Base-by-base conservation (phyloP, 1,139 yeast species). In the Insectozyma bohioensis region DNA sequence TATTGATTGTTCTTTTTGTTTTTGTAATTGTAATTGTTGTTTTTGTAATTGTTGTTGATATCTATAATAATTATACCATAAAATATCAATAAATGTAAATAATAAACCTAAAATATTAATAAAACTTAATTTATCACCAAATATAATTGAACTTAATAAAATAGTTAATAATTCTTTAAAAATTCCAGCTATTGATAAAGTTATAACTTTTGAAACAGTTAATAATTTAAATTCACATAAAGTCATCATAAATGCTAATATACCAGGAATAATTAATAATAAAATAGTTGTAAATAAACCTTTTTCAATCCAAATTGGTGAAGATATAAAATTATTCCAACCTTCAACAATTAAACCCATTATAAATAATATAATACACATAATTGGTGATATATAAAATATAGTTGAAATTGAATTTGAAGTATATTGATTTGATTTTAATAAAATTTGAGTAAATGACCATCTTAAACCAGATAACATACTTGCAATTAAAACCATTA, bases 91-190 rank as follows among this genome's bases (percentile, higher is more conserved):
- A 34, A 90, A 63, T 0, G 97, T 87, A n/a, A 88, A 62, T 1
- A 72, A 42, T 48, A 92, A 69, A 2, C 98, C 98, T n/a, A 84
- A 38, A 38, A 78, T 62, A 56, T 92, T 92, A 37, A 86, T 58
- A 20, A 71, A 50, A 24, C 83, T 77, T 33, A 92, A 67, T 24
- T 61, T 58, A 56, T 92, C 98, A 24, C 86, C 84, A 56, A 87
- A 85, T 10, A 87, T 70, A 5, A 86, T 41, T 35, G 83, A 70
- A 16, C 95, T 80, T 2, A 83, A 67, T 20, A 79, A 53, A 28
- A 92, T 86, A 0, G 97, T 92, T 33, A 90, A 65, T 6, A 92
- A 67, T 56, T 92, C 98, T 55, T 92, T 92, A 52, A 90, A 85
- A 20, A 92, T 85, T 2, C 98, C 98, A 0, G 95, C 95, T 22